phyloP scores from a whole-genome alignment of 805 yeast genomes.

The Starmerella sp. region DNA sequence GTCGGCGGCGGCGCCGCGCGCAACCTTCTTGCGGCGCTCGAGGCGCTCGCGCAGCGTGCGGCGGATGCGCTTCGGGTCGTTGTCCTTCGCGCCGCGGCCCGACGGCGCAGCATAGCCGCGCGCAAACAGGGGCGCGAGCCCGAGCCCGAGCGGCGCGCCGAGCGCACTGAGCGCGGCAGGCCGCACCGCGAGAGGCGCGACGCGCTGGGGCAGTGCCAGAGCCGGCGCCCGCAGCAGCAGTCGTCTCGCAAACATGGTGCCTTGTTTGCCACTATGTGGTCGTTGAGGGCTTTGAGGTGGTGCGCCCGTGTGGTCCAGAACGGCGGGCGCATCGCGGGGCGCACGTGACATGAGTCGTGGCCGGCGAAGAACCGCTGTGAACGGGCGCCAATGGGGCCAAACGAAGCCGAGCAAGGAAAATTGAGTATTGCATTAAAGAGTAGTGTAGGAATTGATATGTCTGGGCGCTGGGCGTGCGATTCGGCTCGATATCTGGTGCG shows the following conservation, averaged over 20 bases:
- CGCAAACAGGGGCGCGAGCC: background rate
- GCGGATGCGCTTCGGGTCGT: constrained; percentile 9
- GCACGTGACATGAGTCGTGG: no score
- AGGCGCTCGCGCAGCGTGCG: constrained; percentile 6
- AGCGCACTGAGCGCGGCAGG: background rate
- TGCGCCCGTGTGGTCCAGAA: background rate
- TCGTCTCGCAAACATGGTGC: constrained; percentile 1
- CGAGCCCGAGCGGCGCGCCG: background rate
- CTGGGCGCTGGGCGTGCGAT: no score
- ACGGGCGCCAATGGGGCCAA: no score
- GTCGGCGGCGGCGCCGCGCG: background rate
- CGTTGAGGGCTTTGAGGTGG: background rate
- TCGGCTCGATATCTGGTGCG: no score
- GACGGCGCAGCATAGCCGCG: background rate
- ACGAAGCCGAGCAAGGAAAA: no score
- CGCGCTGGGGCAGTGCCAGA: background rate
- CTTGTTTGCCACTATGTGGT: constrained; percentile 2
- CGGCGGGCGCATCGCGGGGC: background rate
- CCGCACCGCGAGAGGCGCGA: background rate
- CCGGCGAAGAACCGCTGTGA: no score
- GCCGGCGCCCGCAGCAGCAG: constrained; percentile 5
- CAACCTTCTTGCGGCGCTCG: constrained; percentile 2
- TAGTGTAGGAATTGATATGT: no score
- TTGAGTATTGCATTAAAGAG: no score
- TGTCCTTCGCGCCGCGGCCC: background rate